Evolutionary conservation across 2,329 filamentous ascomycete species (phyloP).

Genomic region (Xylariomycetidae sp.): DNA sequence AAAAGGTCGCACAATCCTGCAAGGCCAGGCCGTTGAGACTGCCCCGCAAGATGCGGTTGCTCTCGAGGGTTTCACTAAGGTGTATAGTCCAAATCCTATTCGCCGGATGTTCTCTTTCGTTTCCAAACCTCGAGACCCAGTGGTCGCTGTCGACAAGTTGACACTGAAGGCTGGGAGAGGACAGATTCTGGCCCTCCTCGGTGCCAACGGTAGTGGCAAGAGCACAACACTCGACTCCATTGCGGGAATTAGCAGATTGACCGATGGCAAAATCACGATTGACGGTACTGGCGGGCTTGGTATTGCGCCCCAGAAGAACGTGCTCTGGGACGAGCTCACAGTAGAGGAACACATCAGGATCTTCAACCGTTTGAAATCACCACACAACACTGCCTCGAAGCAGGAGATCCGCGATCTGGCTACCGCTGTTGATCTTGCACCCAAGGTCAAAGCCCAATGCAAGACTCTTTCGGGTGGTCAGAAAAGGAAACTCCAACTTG

Average conservation of each 20-base stretch:
- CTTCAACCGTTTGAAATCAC: slow-evolving; percentile 78
- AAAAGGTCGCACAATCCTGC: slow-evolving; percentile 50
- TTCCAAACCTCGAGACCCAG: slow-evolving; percentile 52
- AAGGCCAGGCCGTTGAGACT: slow-evolving; percentile 21
- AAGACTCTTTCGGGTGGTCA: slow-evolving; percentile 85
- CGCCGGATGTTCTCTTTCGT: slow-evolving; percentile 46
- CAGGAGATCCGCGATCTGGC: slow-evolving; percentile 61
- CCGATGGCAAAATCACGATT: slow-evolving; percentile 71
- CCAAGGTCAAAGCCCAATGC: slow-evolving; percentile 67
- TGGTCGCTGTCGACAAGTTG: slow-evolving; percentile 74
- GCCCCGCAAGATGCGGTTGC: slow-evolving; percentile 54
- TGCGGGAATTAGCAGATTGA: slow-evolving; percentile 73
- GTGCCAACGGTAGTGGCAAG: slow-evolving; percentile 88
- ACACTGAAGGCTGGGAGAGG: slow-evolving; percentile 68
- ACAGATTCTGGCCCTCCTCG: slow-evolving; percentile 80
- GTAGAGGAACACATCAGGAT: slow-evolving; percentile 80
- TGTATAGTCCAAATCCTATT: slow-evolving; percentile 65
- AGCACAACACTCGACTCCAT: slow-evolving; percentile 86
- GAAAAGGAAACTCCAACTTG: slow-evolving; percentile 86
- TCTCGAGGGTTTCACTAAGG: slow-evolving; percentile 70
- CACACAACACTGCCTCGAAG: slow-evolving; percentile 48
- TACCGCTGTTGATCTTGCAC: slow-evolving; percentile 65
- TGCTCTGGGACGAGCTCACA: slow-evolving; percentile 85
- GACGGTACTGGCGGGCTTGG: slow-evolving; percentile 76
- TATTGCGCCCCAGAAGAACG: slow-evolving; percentile 89